These are phyloP conservation scores for Coelastrella sp. DNA, from an alignment of 139 green algal species.

Conservation along the genomic window DNA sequence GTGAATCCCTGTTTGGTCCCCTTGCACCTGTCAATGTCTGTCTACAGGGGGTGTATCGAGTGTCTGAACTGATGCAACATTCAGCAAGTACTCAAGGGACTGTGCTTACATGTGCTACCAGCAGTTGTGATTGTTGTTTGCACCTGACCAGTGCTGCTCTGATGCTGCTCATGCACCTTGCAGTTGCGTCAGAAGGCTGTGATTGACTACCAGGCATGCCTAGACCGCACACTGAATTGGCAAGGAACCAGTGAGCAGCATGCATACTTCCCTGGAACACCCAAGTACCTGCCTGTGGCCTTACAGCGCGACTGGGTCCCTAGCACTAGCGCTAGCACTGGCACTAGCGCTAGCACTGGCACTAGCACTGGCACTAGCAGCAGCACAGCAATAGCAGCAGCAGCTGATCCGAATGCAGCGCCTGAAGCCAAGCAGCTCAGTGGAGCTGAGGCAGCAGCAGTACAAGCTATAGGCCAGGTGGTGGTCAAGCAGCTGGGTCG, in stretches of 20 bases:
- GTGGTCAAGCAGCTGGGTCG: conserved; percentile 15
- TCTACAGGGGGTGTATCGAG: no score
- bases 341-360: no score
- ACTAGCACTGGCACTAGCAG: no score
- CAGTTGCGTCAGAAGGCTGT: not conserved
- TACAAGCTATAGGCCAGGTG: not conserved
- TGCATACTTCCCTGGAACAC: conserved; percentile 14
- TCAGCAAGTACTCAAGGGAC: no score
- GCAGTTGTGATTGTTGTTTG: no score
- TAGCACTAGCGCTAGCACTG: no score
- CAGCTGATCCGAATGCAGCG: not conserved
- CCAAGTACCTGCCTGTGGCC: conserved; percentile 25
- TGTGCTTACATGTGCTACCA: no score
- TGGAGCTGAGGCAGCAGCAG: not conserved
- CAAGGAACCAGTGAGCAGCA: not conserved
- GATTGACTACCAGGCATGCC: conserved; percentile 4
- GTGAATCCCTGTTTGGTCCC: no score
- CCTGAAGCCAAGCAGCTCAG: not conserved
- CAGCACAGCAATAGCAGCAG: not conserved
- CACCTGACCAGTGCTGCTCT: no score
- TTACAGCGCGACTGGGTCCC: conserved; percentile 11
- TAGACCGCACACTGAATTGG: conserved; percentile 20
- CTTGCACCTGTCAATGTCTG: no score
- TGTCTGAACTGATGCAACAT: no score
- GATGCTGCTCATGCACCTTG: not conserved